Base-by-base conservation (phyloP, 2,329 filamentous ascomycete genomes). In the Talaromyces funiculosus region DNA sequence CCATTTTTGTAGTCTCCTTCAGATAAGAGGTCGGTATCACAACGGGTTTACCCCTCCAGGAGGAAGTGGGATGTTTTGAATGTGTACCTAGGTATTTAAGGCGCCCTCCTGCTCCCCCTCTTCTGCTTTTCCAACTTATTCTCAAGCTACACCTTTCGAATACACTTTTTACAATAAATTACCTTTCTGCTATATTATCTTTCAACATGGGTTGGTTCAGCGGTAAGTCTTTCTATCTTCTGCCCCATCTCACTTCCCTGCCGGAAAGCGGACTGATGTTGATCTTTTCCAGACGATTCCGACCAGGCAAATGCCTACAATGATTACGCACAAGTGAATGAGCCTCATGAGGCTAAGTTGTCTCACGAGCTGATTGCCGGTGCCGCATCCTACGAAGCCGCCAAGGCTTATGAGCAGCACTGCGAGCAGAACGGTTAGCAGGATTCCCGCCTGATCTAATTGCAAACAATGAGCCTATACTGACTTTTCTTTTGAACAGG, bases 321-420 rank as follows among this genome's bases (percentile, higher is more conserved):
- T 63, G 16, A 53, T 16, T 45, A 47, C 42, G n/a, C n/a, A n/a
- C 22, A 57, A 14, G 59, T 66, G 6, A 3, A 8, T 16, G 63
- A 80, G 60, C 29, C 29, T 33, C 81, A 90, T 77, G 75, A 90
- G 74, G 80, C 83, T 65, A 83, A 82, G 69, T 77, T 89, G 69
- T 82, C 82, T 67, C 90, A 94, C 75, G 90, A 94, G 78, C 71
- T 90, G 57, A 73, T 94, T 59, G 89, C 86, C 63, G 89, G 89
- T 64, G 90, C 86, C 59, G 90, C 89, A 57, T 85, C 87, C 64
- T 94, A 91, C 72, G 87, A 86, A 67, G 90, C 87, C 67, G 88
- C 92, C 82, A 90, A 91, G 80, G 79, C 87, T 31, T 92, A 88
- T 69, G 89, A 92, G 77, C 84, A 91, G 70, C 81, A 84, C 68